Base-by-base conservation (phyloP, 2,329 filamentous ascomycete genomes). In the Chalara sp. region DNA sequence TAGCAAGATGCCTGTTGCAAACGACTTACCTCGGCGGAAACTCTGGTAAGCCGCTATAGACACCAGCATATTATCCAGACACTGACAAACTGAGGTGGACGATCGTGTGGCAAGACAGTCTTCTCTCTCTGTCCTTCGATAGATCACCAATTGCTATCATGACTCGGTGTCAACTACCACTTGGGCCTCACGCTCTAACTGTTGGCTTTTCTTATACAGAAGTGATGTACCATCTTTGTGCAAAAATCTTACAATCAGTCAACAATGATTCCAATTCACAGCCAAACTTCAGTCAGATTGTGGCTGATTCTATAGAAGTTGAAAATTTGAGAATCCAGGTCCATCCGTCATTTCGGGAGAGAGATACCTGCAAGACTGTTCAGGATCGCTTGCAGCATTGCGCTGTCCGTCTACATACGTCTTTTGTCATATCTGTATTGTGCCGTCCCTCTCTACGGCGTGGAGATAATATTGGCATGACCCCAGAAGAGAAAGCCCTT, bases 81-180 rank as follows among this genome's bases (percentile, higher is more conserved):
- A 33, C 51, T 61, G 49, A 61, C 31, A 12, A 1, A 10, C 42
- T 50, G 66, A 62, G 63, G 63, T 65, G 81, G 81, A 83, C 79
- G 5, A 81, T 79, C 57, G 74, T 82, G 7, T 85, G 81, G 81
- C 81, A 85, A 56, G 81, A 85, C 51, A 83, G 79, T 5, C 67
- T 85, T 21, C 83, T 80, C 0, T 85, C 81, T 0, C 66, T 85
- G 2, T 84, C 81, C 0, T 85, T 85, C 62, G 81, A 85, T 58
- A 72, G 81, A n/a, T 74, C 76, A 5, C 81, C 82, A 2, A 82
- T 84, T 72, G 83, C 81, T 28, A 79, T 58, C 7, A 65, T 63
- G 52, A 63, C 61, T 10, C 50, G 61, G 48, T 65, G 61, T 42
- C 49, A 59, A 76, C 79, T 53, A 72, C 79, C 33, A 73, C 75